Evolutionary conservation across 768 basidiomycete genomes (phyloP).

Genomic region (Suillus luteus): DNA sequence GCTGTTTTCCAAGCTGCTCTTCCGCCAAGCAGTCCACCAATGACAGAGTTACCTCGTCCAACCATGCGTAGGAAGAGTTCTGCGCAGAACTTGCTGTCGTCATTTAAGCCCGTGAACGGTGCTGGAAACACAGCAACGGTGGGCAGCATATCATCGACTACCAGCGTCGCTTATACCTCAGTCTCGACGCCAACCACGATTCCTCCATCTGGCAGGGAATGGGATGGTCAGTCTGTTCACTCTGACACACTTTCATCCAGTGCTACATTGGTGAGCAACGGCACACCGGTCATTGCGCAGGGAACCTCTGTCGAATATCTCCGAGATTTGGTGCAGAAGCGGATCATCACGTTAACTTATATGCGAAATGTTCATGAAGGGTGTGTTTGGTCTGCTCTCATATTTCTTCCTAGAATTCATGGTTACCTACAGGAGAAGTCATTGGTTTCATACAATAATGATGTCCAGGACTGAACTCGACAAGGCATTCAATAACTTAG

Average conservation of each 20-base stretch:
- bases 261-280: slow-evolving; percentile 39
- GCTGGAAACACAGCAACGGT: slow-evolving; percentile 30
- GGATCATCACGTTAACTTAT: slow-evolving; percentile 84
- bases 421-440: slow-evolving; percentile 55
- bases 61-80: slow-evolving; percentile 83
- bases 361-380: slow-evolving; percentile 86
- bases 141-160: slow-evolving; percentile 37
- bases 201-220: slow-evolving; percentile 53
- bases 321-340: slow-evolving; percentile 78
- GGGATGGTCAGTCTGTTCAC: slow-evolving; percentile 71
- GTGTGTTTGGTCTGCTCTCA: slow-evolving; percentile 43
- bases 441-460: slow-evolving; percentile 89
- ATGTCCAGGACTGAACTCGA: slow-evolving; percentile 76
- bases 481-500: slow-evolving; percentile 67
- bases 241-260: slow-evolving; percentile 46
- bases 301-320: slow-evolving; percentile 79
- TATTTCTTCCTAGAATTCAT: slow-evolving; percentile 9
- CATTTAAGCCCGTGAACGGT: slow-evolving; percentile 53
- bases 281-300: slow-evolving; percentile 40
- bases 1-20: slow-evolving; percentile 22
- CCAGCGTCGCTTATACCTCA: slow-evolving; percentile 40
- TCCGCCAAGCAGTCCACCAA: slow-evolving; percentile 28
- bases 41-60: slow-evolving; percentile 46
- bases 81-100: slow-evolving; percentile 78
- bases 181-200: slow-evolving; percentile 42